Conservation (phyloP, 768 basidiomycete species). For the Hydnomerulius pinastri region DNA sequence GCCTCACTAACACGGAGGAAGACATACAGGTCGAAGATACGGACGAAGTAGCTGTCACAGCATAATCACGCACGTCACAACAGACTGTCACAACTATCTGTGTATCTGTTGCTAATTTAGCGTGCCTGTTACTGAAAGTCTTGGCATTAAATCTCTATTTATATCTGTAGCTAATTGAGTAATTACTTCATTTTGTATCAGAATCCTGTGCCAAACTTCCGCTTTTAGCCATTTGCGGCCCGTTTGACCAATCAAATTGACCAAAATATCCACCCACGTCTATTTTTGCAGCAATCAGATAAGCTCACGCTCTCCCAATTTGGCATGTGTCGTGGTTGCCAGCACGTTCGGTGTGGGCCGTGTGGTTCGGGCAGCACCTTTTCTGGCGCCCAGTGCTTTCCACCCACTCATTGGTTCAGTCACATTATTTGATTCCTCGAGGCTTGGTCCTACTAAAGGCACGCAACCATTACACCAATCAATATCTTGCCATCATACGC, state of each 20-base stretch:
- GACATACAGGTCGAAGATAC: too few species aligned
- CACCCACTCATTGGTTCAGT: too few species aligned
- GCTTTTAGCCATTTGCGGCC: slow-evolving; percentile 11
- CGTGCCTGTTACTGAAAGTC: slow-evolving; percentile 31
- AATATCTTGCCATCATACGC: background rate
- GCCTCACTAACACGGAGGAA: background rate
- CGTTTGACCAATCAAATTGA: slow-evolving; percentile 23
- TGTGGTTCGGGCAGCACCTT: too few species aligned
- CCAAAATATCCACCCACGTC: slow-evolving; percentile 9
- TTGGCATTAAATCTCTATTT: slow-evolving; percentile 34
- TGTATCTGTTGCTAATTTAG: slow-evolving; percentile 19
- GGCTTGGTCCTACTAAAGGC: too few species aligned
- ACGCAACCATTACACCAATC: slow-evolving; percentile 7
- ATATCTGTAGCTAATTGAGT: slow-evolving; percentile 22
- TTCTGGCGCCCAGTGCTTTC: too few species aligned
- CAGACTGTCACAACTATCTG: background rate
- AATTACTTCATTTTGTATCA: slow-evolving; percentile 21
- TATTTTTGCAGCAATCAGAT: slow-evolving; percentile 16
- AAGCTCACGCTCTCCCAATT: slow-evolving; percentile 10
- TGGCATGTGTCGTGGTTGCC: slow-evolving; percentile 12
- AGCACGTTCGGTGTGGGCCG: slow-evolving; percentile 1
- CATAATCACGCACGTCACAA: background rate
- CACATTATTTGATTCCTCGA: too few species aligned
- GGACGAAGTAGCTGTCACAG: too few species aligned
- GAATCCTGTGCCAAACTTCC: slow-evolving; percentile 15